Base-by-base conservation (phyloP, 768 basidiomycete genomes). In the Calocera cornea region DNA sequence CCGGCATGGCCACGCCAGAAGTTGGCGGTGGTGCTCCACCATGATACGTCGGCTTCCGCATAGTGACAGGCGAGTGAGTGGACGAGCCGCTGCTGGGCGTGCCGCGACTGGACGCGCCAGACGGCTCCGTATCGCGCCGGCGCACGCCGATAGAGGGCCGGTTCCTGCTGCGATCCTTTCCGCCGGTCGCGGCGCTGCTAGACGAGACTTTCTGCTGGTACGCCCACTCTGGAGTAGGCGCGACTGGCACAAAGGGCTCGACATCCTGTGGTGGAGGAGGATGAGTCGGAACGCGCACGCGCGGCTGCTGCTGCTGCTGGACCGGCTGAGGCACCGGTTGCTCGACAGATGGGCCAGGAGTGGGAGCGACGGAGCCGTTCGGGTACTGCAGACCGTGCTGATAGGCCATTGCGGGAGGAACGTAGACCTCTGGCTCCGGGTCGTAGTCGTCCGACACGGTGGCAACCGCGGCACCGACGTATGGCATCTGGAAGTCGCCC, bases 401-500 rank as follows among this genome's bases (percentile, higher is more conserved):
- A 33, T 60, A 60, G 14, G 11, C 5, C 54, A 60, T 33, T 22
- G 24, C 10, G 31, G 27, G 8, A 3, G 7, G 24, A 27, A 8
- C 27, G 31, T 60, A 60, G 8, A 50, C 49, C 31, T 60, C 5
- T 5, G 24, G 54, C 54, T 27, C 27, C 7, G 24, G 24, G 5
- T 60, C 54, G 27, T 60, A 33, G 2, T 60, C 54, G 7, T 60
- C 34, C 69, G 69, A 70, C 27, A 70, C 68, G 11, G 75, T 76
- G 41, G 70, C 71, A 41, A 79, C 78, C 1, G 78, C 76, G 0
- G 73, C 72, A 11, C 78, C 75, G 31, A 81, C 79, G 68, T 79
- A 83, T 8, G 81, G 82, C 12, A 82, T 71, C 60, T 78, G 77
- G 68, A 83, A 82, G 63, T 75, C 76, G 11, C 72, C 71, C 22